Base-by-base conservation (phyloP, 2,329 filamentous ascomycete species). In the Harringtonia aguacate region DNA sequence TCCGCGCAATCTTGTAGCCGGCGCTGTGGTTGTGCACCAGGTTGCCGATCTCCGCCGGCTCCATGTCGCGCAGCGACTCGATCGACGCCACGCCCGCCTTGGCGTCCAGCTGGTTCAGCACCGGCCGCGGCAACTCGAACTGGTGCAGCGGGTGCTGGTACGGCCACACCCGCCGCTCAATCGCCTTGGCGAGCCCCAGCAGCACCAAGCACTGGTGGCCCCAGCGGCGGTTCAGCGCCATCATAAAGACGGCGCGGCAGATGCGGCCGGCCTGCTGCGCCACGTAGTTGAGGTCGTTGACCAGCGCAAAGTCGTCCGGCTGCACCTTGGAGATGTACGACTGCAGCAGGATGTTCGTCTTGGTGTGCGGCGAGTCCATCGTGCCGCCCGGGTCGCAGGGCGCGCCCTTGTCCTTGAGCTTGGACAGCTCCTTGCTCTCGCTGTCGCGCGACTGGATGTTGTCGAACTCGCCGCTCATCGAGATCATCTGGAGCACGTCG, bases 381-480 rank as follows among this genome's bases (percentile, higher is more conserved):
- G 72, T 71, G n/a, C 81, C 84, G 44, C 81, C 82, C 20, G 97
- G 80, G 51, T 89, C 79, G 46, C 89, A 95, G 17, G 82, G 81
- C 13, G 85, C 75, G 0, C 83, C 70, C 29, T 88, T 79, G 0
- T 85, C 69, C 50, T 77, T 79, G 42, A 98, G 71, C 20, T 77
- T 72, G 17, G 73, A 73, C n/a, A 98, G 70, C 60, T 98, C 94
- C 55, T 89, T 85, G 45, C 84, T 81, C 62, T 98, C 94, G 41
- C 69, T 92, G 44, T 98, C 92, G 49, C 94, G 74, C 6, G 85
- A 88, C 58, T 95, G 89, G 35, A 98, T 86, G 52, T 98, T 95
- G 66, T 97, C 88, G 54, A 98, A 98, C 61, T 98, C 92, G 51
- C 89, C 88, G 59, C 89, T 95, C 84, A 92, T 88, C 53, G 87